These are phyloP conservation scores for Fraxinus anomala DNA, from an alignment of 257 asterid genomes.

Conservation along the genomic window DNA sequence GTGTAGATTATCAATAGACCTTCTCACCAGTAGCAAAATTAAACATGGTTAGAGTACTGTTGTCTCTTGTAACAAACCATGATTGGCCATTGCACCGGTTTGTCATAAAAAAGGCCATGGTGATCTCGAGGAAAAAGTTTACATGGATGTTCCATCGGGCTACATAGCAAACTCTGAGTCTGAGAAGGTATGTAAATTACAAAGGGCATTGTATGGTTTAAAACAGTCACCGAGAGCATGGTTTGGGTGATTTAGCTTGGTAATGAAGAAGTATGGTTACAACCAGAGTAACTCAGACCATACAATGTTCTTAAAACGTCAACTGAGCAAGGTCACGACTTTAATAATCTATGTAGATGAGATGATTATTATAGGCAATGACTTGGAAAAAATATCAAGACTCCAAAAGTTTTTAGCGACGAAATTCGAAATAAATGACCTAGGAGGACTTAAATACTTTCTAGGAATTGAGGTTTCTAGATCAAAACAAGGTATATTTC, in stretches of 20 bases:
- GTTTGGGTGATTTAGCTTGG: not conserved
- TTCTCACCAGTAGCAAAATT: not conserved
- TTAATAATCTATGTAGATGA: not conserved
- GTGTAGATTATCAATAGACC: not conserved
- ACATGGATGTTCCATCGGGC: not conserved
- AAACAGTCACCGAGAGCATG: not conserved
- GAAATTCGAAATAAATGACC: conserved; percentile 15
- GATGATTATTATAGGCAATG: conserved; percentile 5
- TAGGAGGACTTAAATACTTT: conserved; percentile 8
- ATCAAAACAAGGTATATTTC: conserved; percentile 2
- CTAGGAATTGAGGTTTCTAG: not conserved
- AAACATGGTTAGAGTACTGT: not conserved
- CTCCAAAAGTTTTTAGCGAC: not conserved
- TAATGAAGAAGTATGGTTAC: not conserved
- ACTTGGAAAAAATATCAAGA: not conserved
- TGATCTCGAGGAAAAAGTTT: not conserved
- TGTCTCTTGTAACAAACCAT: not conserved
- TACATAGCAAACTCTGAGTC: not conserved
- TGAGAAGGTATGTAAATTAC: no score
- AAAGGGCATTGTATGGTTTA: not conserved
- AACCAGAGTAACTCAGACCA: not conserved
- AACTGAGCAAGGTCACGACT: not conserved
- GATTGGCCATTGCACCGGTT: not conserved
- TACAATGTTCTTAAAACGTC: not conserved
- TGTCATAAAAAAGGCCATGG: not conserved